phyloP scores from a whole-genome alignment of 1,284 basidiomycete species.

The Malassezia brasiliensis region DNA sequence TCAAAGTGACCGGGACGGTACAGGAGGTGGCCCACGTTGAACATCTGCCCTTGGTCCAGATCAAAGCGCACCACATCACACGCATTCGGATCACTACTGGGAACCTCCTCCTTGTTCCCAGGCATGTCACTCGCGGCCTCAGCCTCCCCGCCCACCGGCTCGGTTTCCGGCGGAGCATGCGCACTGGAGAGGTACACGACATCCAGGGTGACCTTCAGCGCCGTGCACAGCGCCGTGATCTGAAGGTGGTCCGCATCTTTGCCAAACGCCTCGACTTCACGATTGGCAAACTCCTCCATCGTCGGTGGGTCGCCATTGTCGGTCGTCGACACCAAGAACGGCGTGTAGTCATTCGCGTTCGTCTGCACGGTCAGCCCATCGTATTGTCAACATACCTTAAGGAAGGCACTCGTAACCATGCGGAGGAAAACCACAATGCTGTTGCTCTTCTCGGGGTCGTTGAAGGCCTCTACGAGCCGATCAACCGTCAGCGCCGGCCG shows the following conservation, averaged over 20 bases:
- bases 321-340: constrained; percentile 27
- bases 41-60: constrained; percentile 28
- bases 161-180: constrained; percentile 24
- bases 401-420: constrained; percentile 28
- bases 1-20: constrained; percentile 18
- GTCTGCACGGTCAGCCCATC: constrained; percentile 9
- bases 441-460: constrained; percentile 36
- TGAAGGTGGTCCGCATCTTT: constrained; percentile 43
- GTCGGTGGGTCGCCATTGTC: constrained; percentile 14
- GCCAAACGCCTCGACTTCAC: constrained; percentile 38
- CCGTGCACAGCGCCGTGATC: constrained; percentile 34
- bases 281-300: constrained; percentile 33
- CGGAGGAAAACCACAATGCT: constrained; percentile 39
- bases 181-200: constrained; percentile 33
- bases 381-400: constrained; percentile 21
- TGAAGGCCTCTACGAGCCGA: constrained; percentile 27
- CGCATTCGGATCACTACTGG: constrained; percentile 12
- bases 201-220: constrained; percentile 31
- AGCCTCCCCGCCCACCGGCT: background rate
- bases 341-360: constrained; percentile 32
- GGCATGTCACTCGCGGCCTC: background rate
- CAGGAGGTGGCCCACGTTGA: constrained; percentile 1
- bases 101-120: background rate
- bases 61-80: constrained; percentile 39
- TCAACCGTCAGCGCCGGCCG: constrained; percentile 24